A percentile compares a stretch with the other conserved stretches of the same genome.
Conservation (phyloP, 176 grass and related monocot species). For the Tillandsia leiboldiana region DNA sequence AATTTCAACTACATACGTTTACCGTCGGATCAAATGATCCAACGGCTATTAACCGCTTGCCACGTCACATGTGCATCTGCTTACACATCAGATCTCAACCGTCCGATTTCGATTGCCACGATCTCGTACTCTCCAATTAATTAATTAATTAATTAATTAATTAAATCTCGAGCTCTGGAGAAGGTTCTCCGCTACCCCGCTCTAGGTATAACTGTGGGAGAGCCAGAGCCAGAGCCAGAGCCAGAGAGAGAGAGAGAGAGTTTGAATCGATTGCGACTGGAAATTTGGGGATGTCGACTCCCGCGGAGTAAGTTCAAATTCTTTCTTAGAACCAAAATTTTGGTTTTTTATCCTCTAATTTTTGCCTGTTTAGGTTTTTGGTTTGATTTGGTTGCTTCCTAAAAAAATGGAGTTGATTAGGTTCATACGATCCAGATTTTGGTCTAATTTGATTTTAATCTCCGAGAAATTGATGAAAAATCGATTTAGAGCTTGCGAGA, state of each 20-base stretch:
- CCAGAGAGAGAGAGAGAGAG: background rate
- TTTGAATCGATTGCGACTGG: conserved; percentile 9
- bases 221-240: background rate
- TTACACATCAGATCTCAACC: background rate
- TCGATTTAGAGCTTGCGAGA: background rate
- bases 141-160: conserved; percentile 2
- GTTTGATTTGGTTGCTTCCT: background rate
- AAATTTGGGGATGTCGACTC: conserved; percentile 45
- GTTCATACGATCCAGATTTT: background rate
- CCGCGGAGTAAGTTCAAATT: conserved; percentile 48
- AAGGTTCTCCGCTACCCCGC: background rate
- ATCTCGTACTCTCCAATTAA: background rate
- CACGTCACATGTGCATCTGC: conserved; percentile 21
- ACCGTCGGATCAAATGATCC: conserved; percentile 19
- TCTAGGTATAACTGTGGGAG: background rate
- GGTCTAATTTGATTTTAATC: background rate
- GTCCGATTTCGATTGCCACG: conserved; percentile 23
- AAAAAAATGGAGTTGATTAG: background rate
- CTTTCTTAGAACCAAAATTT: background rate
- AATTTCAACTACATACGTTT: background rate
- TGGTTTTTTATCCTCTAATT: background rate
- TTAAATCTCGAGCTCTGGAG: background rate
- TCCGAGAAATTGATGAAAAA: background rate
- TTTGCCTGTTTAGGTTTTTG: background rate
- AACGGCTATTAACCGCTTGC: background rate